These are phyloP conservation scores for Hansfordia pulvinata DNA, from an alignment of 2,329 filamentous ascomycete species.

Conservation along the genomic window DNA sequence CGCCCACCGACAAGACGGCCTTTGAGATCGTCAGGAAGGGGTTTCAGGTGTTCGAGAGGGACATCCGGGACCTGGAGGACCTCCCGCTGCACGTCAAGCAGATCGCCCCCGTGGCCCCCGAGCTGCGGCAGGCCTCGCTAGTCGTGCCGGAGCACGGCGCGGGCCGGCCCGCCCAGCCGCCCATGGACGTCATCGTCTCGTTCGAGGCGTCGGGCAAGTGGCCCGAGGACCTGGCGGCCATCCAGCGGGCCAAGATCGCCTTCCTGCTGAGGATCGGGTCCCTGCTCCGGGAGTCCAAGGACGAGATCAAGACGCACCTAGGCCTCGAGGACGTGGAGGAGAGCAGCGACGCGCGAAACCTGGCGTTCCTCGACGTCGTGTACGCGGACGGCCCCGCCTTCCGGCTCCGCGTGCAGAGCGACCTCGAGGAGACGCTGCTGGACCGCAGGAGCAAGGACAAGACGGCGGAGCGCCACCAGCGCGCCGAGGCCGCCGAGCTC, in stretches of 20 bases:
- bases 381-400: conserved; percentile 63
- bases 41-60: conserved; percentile 60
- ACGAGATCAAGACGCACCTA: conserved; percentile 51
- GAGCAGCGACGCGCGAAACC: conserved; percentile 59
- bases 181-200: conserved; percentile 71
- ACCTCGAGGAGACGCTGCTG: conserved; percentile 70
- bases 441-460: conserved; percentile 69
- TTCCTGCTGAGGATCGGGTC: conserved; percentile 69
- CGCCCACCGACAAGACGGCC: conserved; percentile 32
- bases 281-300: conserved; percentile 48
- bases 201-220: conserved; percentile 90
- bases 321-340: conserved; percentile 68
- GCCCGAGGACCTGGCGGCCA: conserved; percentile 83
- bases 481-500: conserved; percentile 56
- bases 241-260: conserved; percentile 87
- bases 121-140: conserved; percentile 62
- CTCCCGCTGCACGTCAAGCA: conserved; percentile 79
- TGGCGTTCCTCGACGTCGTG: conserved; percentile 69
- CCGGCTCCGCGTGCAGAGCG: conserved; percentile 77
- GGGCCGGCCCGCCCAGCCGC: conserved; percentile 28
- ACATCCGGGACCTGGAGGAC: conserved; percentile 66
- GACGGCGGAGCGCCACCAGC: conserved; percentile 45
- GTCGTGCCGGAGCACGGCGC: conserved; percentile 32
- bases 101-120: conserved; percentile 56
- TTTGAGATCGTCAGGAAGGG: conserved; percentile 60